Base-by-base conservation (phyloP, 208 protist genomes). In the Lotmaria passim region DNA sequence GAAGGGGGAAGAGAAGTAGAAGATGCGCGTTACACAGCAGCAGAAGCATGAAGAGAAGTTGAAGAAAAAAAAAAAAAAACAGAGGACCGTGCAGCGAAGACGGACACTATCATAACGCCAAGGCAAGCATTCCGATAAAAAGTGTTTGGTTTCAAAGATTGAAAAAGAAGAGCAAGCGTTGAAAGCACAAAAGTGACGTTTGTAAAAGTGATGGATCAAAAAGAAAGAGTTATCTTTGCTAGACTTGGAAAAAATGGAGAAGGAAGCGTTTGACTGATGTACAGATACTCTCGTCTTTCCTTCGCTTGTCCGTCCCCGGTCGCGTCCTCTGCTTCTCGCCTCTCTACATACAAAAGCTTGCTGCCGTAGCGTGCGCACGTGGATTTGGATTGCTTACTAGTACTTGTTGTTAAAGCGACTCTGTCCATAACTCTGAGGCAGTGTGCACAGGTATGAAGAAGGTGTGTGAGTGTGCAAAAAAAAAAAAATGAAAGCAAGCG, bases 311-410 rank as follows among this genome's bases (percentile, higher is more conserved):
- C 8, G 31, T 23, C 53, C 17, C 53, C 15, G 1, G 21, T 59
- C 7, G 34, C 34, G 31, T 59, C 24, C 30, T 64, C 30, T 30
- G 0, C 26, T 41, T 28, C 7, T 17, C 26, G 7, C 43, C 19
- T 64, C 43, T 24, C 43, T 41, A 19, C n/a, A n/a, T n/a, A n/a
- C n/a, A n/a, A n/a, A n/a, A n/a, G n/a, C n/a, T 41, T 3, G 43
- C 28, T 53, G 58, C 11, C 21, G 60, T 44, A 23, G 21, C 38
- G 24, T 47, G 64, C 46, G 51, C 41, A 69, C 15, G 30, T 60
- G 24, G 0, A 21, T 56, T 46, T 68, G 26, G 34, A 52, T 69
- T 69, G 63, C 63, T 69, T 69, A 69, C 52, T 72, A 63, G 30
- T 41, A 72, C 52, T 57, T 63, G 31, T 72, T 72, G 8, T 59